Percentiles rank a stretch among this genome's conserved stretches.
Conservation (phyloP, 2,329 filamentous ascomycete species). For the Dothideomycetidae sp. region DNA sequence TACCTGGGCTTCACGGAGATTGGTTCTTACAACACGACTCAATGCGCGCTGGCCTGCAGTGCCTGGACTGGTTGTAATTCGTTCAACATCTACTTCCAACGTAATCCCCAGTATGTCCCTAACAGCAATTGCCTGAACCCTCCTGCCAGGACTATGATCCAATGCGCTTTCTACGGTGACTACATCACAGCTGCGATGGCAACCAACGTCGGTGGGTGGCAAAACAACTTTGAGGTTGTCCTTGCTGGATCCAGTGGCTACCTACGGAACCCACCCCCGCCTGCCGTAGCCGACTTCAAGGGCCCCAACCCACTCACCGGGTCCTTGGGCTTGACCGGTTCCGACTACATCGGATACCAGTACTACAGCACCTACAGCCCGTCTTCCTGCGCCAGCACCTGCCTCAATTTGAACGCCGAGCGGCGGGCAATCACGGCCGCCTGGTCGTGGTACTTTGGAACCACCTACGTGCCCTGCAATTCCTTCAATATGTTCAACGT, state of each 20-base stretch:
- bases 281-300: conserved; percentile 8
- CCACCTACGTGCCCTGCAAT: conserved; percentile 11
- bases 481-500: conserved; percentile 13
- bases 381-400: conserved; percentile 7
- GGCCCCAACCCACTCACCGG: conserved; percentile 9
- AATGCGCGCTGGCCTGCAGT: conserved; percentile 12
- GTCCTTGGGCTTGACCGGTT: conserved; percentile 4
- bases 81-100: conserved; percentile 15
- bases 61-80: conserved; percentile 10
- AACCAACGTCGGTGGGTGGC: conserved; percentile 18
- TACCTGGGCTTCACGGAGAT: conserved; percentile 13
- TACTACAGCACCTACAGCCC: conserved; percentile 7
- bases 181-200: conserved; percentile 12
- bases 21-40: conserved; percentile 7
- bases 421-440: conserved; percentile 3
- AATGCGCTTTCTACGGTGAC: conserved; percentile 9
- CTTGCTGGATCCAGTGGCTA: conserved; percentile 15
- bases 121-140: conserved; percentile 11
- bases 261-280: conserved; percentile 7
- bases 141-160: conserved; percentile 1
- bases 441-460: neutral
- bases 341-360: neutral
- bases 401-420: conserved; percentile 4
- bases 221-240: conserved; percentile 18
- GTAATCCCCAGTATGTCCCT: conserved; percentile 11